Base-by-base conservation (phyloP, 345 rosid genomes). In the Barbarea vulgaris region DNA sequence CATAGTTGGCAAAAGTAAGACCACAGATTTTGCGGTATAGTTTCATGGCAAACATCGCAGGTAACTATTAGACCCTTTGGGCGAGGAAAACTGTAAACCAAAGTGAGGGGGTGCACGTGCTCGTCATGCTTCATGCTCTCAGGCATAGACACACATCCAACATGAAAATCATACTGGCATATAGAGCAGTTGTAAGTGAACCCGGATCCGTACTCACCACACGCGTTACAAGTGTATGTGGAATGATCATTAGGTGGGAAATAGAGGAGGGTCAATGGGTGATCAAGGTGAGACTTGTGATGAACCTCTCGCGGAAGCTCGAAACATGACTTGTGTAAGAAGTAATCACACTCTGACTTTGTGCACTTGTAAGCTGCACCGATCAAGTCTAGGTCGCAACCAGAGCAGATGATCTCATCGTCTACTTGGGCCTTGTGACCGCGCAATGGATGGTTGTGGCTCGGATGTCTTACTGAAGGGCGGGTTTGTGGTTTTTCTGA, bases 321-420 rank as follows among this genome's bases (percentile, higher is more conserved):
- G 37, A 63, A 42, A 63, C 68, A 63, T 63, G 68, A 25, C 58
- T 53, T 53, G 58, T 53, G 58, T n/a, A 53, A 25, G 18, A 25
- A 53, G 58, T 53, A 53, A 53, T 42, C 52, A n/a, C 67, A 63
- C 2, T 25, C 53, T 15, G 67, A 24, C 67, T 42, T 63, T 41
- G 51, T 42, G 33, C 67, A 63, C 21, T 25, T 63, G 67, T 24
- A 63, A 41, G 36, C 2, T 22, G 50, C 18, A 22, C 67, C 67
- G 9, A 42, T 14, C 3, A 63, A 11, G 21, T 42, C 36, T 24
- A 63, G 53, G 11, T 63, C 21, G 37, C 67, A 63, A 5, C 67
- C 67, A 39, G 21, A 63, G 22, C 67, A 63, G 7, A 15, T 44
- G 21, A 63, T 44, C 67, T 63, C 67, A 4, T 42, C 51, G 4